A percentile compares a stretch with the other conserved stretches of the same genome.
phyloP scores from a whole-genome alignment of 2,329 filamentous ascomycete genomes.

The Ascochyta rabiei region DNA sequence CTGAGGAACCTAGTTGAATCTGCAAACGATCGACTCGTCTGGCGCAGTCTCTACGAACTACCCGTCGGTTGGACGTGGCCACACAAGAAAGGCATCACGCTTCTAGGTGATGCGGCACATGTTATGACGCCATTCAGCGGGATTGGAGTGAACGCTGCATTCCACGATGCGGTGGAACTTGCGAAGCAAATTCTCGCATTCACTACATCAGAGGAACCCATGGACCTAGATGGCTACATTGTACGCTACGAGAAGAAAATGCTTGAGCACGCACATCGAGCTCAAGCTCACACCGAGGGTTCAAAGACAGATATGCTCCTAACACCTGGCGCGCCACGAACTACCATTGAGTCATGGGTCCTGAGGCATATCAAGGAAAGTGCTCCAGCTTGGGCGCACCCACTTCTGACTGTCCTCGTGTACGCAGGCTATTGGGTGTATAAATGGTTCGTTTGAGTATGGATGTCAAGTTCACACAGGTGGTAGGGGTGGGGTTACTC shows the following conservation, averaged over 20 bases:
- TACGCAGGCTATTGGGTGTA: constrained; percentile 27
- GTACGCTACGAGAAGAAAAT: constrained; percentile 46
- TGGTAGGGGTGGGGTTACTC: no score
- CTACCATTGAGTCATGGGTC: constrained; percentile 49
- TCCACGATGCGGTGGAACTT: constrained; percentile 47
- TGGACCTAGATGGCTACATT: constrained; percentile 35
- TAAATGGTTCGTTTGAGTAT: constrained; percentile 22
- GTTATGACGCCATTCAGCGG: constrained; percentile 48
- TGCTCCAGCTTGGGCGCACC: constrained; percentile 23
- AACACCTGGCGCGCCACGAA: constrained; percentile 53
- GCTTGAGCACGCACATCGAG: constrained; percentile 45
- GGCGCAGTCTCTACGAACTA: constrained; percentile 48
- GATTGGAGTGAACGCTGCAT: constrained; percentile 48
- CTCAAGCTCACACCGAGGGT: constrained; percentile 51
- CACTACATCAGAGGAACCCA: constrained; percentile 6
- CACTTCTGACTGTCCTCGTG: constrained; percentile 17
- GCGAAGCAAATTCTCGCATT: constrained; percentile 41
- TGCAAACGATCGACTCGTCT: constrained; percentile 24
- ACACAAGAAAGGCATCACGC: constrained; percentile 46
- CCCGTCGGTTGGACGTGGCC: constrained; percentile 48
- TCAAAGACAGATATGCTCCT: constrained; percentile 57
- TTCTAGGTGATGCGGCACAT: constrained; percentile 52
- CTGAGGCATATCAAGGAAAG: constrained; percentile 23
- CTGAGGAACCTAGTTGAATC: constrained; percentile 34
- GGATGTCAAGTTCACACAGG: neutral